Conservation (phyloP, 345 rosid genomes). For the Arabis alpina region DNA sequence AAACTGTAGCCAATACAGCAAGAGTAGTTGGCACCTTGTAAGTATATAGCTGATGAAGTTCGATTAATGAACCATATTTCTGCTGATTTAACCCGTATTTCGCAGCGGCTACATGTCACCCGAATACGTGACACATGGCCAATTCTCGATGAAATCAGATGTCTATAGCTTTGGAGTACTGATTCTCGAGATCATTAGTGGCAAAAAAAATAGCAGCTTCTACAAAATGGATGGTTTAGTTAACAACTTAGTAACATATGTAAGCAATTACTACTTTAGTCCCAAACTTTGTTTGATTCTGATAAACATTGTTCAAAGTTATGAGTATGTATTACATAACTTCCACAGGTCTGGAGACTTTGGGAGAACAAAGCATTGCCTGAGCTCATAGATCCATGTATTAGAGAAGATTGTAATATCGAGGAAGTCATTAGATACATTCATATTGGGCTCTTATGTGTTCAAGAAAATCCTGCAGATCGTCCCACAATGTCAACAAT, state of each 20-base stretch:
- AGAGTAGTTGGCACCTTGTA: slow-evolving; percentile 34
- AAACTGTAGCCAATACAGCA: slow-evolving; percentile 21
- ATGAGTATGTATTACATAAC: background rate
- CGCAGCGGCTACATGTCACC: slow-evolving; percentile 41
- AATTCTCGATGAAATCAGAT: slow-evolving; percentile 36
- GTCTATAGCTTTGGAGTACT: slow-evolving; percentile 41
- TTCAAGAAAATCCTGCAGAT: slow-evolving; percentile 37
- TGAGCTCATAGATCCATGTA: slow-evolving; percentile 18
- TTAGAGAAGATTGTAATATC: slow-evolving; percentile 4
- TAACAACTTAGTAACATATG: slow-evolving; percentile 41
- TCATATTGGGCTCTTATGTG: slow-evolving; percentile 41
- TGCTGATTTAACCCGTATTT: background rate
- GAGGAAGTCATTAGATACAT: slow-evolving; percentile 39
- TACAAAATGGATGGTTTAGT: slow-evolving; percentile 22
- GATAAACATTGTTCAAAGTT: background rate
- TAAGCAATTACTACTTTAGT: background rate
- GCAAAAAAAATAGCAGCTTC: slow-evolving; percentile 37
- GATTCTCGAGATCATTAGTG: slow-evolving; percentile 38
- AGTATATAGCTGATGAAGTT: background rate
- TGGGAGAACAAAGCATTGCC: slow-evolving; percentile 17
- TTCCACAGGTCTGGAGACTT: slow-evolving; percentile 39
- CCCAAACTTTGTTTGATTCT: background rate
- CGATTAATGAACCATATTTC: background rate
- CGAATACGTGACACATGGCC: slow-evolving; percentile 29
- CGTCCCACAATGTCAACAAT: slow-evolving; percentile 32